phyloP scores from a whole-genome alignment of 176 grass and related monocot species.

The Oryza coarctata region DNA sequence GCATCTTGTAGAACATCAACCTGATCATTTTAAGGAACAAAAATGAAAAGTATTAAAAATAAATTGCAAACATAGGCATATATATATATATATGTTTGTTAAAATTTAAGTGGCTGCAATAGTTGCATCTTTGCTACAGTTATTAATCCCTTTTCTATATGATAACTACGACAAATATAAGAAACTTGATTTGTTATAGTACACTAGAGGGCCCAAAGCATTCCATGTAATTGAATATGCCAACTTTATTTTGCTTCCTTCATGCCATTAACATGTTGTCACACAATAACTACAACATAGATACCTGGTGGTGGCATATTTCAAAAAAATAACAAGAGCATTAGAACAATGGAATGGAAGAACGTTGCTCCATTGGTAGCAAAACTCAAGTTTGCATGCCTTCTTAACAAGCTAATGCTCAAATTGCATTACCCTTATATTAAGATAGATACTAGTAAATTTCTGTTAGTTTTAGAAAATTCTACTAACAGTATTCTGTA shows the following conservation, averaged over 20 bases:
- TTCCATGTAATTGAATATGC: constrained; percentile 17
- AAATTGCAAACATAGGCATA: constrained; percentile 7
- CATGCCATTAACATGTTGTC: constrained; percentile 25
- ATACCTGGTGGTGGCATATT: constrained; percentile 23
- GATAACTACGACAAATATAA: no score
- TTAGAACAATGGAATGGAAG: constrained; percentile 10
- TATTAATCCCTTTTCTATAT: background rate
- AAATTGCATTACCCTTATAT: background rate
- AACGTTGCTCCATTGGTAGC: background rate
- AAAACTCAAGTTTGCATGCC: background rate
- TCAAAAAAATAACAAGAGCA: background rate
- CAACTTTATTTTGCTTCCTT: constrained; percentile 27
- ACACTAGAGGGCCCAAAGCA: constrained; percentile 7
- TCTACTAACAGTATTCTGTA: background rate
- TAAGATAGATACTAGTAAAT: background rate
- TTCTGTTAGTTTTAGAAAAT: background rate
- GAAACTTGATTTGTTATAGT: constrained; percentile 10
- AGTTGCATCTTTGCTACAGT: background rate
- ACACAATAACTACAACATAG: constrained; percentile 11
- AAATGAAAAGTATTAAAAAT: constrained; percentile 1
- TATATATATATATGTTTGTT: background rate
- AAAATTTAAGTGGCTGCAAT: background rate
- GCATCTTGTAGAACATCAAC: constrained; percentile 45
- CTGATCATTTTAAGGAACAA: constrained; percentile 39
- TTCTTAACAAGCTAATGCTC: background rate